phyloP scores from a whole-genome alignment of 2,329 filamentous ascomycete species.

The Aspergillus sp. region DNA sequence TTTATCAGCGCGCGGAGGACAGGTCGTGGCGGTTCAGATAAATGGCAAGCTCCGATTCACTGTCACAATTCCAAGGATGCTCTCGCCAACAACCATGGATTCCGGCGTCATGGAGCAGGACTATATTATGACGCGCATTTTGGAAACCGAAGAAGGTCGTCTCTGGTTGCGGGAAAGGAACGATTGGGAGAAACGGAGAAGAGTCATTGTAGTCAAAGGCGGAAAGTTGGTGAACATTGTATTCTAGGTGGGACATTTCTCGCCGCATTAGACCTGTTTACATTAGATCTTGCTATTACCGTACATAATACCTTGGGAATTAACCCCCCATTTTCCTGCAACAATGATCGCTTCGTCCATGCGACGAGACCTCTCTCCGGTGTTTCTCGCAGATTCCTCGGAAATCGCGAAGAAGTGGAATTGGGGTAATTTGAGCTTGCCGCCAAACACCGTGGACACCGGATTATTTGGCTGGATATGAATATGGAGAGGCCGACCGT shows the following conservation, averaged over 20 bases:
- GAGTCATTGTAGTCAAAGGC: constrained; percentile 64
- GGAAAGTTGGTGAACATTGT: constrained; percentile 77
- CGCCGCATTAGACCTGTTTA: neutral
- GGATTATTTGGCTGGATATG: neutral
- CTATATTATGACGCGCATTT: constrained; percentile 63
- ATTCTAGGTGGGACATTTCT: constrained; percentile 31
- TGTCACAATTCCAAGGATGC: constrained; percentile 60
- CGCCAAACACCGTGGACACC: neutral
- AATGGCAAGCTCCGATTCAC: constrained; percentile 76
- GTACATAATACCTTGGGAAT: neutral
- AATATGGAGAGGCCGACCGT: neutral
- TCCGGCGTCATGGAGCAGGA: constrained; percentile 43
- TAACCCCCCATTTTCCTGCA: neutral
- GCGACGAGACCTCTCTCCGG: too few relatives aligned
- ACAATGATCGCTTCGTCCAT: neutral
- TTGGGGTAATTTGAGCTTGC: neutral
- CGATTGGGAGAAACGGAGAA: constrained; percentile 56
- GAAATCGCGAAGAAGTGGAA: neutral
- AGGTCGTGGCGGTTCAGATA: constrained; percentile 65
- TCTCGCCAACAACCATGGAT: constrained; percentile 37
- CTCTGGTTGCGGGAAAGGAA: constrained; percentile 54
- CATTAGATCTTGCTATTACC: constrained; percentile 1
- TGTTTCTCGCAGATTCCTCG: neutral
- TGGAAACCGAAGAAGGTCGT: constrained; percentile 61
- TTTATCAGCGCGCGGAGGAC: constrained; percentile 52